phyloP scores from a whole-genome alignment of 306 rosid genomes.

The Ziziphus jujuba region DNA sequence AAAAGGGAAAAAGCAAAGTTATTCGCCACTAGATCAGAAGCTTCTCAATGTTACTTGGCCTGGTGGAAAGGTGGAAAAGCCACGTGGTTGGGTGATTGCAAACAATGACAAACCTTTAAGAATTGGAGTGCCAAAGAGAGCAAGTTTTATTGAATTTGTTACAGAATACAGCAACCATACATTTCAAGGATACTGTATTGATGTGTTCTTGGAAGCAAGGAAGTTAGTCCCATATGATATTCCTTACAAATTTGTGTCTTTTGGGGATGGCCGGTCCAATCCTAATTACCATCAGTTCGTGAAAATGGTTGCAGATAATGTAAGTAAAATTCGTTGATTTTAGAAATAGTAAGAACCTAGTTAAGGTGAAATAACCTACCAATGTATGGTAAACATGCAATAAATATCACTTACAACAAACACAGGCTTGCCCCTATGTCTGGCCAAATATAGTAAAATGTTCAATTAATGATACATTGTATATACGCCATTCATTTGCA shows the following conservation, averaged over 20 bases:
- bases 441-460: no score
- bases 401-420: constrained; percentile 1
- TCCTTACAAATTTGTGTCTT: constrained; percentile 65
- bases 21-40: constrained; percentile 49
- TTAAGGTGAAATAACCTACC: constrained; percentile 11
- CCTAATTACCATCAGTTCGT: constrained; percentile 73
- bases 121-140: constrained; percentile 86
- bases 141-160: constrained; percentile 83
- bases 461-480: neutral
- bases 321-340: constrained; percentile 38
- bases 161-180: constrained; percentile 45
- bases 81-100: constrained; percentile 97
- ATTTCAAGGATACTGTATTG: constrained; percentile 74
- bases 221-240: constrained; percentile 70
- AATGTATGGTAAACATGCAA: constrained; percentile 16
- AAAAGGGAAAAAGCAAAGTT: constrained; percentile 20
- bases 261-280: constrained; percentile 74
- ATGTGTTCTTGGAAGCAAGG: constrained; percentile 64
- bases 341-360: constrained; percentile 3
- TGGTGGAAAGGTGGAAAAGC: constrained; percentile 67
- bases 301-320: constrained; percentile 57
- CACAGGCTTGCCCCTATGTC: neutral
- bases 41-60: constrained; percentile 82
- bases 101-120: constrained; percentile 65
- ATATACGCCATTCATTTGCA: neutral